Conservation (phyloP, 345 rosid genomes). For the Zanthoxylum bungeanum region DNA sequence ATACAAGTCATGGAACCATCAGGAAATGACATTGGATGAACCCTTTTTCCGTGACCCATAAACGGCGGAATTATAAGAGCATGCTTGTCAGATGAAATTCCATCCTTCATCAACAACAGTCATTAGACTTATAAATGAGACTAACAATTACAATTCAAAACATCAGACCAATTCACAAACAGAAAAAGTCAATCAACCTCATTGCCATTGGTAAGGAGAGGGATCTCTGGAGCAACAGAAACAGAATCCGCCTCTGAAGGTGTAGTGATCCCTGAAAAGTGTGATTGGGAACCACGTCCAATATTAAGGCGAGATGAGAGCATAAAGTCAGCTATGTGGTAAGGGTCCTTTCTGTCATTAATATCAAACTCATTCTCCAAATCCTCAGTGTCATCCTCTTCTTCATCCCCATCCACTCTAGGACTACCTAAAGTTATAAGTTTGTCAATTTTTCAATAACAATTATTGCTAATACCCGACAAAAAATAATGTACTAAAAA, state of each 20-base stretch:
- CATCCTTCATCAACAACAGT: constrained; percentile 46
- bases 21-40: constrained; percentile 47
- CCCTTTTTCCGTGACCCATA: constrained; percentile 45
- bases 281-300: constrained; percentile 34
- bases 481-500: not conserved
- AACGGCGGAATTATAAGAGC: constrained; percentile 76
- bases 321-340: constrained; percentile 42
- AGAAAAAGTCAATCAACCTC: constrained; percentile 44
- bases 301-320: constrained; percentile 47
- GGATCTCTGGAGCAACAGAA: constrained; percentile 50
- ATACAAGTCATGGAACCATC: constrained; percentile 60
- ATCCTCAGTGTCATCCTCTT: constrained; percentile 67
- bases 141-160: not conserved
- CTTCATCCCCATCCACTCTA: constrained; percentile 69
- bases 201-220: constrained; percentile 65
- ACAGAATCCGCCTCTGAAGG: constrained; percentile 56
- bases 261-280: constrained; percentile 28
- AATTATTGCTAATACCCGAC: not conserved
- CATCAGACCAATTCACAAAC: constrained; percentile 1
- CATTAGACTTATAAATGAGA: not conserved
- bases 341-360: constrained; percentile 36
- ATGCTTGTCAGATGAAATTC: constrained; percentile 68
- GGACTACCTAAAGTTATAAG: constrained; percentile 56
- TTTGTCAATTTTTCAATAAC: constrained; percentile 16
- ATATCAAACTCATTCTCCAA: constrained; percentile 58